These are phyloP conservation scores for Populus hybrid DNA, from an alignment of 441 rosid genomes.

Conservation along the genomic window DNA sequence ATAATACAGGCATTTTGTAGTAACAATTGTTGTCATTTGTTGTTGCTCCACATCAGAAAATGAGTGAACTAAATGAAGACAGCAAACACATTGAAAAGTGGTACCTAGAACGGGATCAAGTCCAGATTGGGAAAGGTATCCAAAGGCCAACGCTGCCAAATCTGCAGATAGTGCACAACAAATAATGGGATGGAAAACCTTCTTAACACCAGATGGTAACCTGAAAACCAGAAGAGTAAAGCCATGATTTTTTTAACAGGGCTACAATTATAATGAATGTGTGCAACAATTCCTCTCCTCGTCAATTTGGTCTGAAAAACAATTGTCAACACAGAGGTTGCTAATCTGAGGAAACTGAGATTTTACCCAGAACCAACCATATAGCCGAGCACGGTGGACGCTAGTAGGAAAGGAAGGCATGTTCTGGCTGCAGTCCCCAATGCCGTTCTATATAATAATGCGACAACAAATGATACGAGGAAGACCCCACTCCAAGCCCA, in stretches of 20 bases:
- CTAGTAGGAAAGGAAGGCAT: constrained; percentile 86
- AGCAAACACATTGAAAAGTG: background rate
- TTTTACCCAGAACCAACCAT: constrained; percentile 84
- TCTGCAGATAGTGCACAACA: constrained; percentile 86
- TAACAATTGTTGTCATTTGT: too few species aligned
- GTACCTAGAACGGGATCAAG: constrained; percentile 82
- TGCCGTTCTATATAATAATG: constrained; percentile 61
- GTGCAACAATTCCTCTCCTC: background rate
- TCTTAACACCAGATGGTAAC: constrained; percentile 74
- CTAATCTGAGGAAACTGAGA: background rate
- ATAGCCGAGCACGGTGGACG: constrained; percentile 91
- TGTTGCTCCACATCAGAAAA: background rate
- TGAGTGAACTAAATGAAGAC: background rate
- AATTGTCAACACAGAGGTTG: background rate
- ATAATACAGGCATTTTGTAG: too few species aligned
- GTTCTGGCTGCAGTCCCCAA: constrained; percentile 81
- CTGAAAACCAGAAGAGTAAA: constrained; percentile 32
- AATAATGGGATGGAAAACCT: constrained; percentile 80
- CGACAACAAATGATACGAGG: constrained; percentile 59
- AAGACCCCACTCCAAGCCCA: constrained; percentile 81
- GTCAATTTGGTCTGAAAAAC: background rate
- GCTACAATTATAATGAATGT: background rate
- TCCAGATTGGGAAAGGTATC: constrained; percentile 76
- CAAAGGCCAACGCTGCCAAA: constrained; percentile 78
- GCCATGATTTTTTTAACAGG: background rate